phyloP scores from a whole-genome alignment of 2,329 filamentous ascomycete genomes.

The Didymella keratinophila region DNA sequence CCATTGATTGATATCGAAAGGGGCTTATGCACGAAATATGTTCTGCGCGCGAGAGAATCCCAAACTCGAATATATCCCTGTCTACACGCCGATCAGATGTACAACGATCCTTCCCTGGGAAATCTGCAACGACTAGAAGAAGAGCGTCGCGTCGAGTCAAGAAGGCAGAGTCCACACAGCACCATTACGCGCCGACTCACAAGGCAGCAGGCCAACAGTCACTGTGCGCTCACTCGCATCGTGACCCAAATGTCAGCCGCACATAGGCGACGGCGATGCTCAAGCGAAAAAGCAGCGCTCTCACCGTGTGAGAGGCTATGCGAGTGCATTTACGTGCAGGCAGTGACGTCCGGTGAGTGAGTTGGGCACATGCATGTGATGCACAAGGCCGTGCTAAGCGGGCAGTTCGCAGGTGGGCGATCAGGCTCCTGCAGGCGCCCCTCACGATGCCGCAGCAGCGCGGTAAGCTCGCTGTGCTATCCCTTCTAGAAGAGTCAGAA shows the following conservation, averaged over 20 bases:
- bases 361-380: conserved; percentile 11
- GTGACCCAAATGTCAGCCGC: conserved; percentile 10
- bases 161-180: background rate
- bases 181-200: background rate
- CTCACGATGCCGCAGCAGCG: conserved; percentile 2
- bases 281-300: background rate
- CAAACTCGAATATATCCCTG: no score
- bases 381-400: conserved; percentile 3
- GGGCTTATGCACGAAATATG: no score
- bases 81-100: no score
- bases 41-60: no score
- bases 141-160: background rate
- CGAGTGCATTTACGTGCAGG: conserved; percentile 3
- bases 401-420: conserved; percentile 14
- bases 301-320: conserved; percentile 12
- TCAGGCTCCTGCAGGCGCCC: conserved; percentile 8
- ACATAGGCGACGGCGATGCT: conserved; percentile 1
- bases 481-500: background rate
- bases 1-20: no score
- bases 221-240: background rate
- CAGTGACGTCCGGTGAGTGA: conserved; percentile 11
- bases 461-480: background rate
- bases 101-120: background rate
- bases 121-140: background rate
- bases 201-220: background rate